These are phyloP conservation scores for Tagetes patula DNA, from an alignment of 129 eudicot genomes.

Conservation along the genomic window DNA sequence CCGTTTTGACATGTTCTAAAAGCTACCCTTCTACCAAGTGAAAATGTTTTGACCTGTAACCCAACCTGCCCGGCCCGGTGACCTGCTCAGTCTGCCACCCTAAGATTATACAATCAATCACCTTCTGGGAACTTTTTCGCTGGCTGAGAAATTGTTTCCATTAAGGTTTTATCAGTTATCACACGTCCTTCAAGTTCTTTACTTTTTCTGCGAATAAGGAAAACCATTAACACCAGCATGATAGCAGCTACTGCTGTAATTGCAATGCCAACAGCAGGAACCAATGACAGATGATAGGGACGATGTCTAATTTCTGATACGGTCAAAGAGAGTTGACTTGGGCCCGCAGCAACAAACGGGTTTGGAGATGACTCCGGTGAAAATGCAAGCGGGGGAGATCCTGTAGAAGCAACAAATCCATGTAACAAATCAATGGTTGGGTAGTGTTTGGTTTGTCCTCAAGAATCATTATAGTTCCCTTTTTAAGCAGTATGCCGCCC, in stretches of 20 bases:
- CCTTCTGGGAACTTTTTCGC: constrained; percentile 68
- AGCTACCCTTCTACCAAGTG: background rate
- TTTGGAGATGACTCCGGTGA: constrained; percentile 63
- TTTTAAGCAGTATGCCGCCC: background rate
- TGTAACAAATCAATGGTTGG: constrained; percentile 1
- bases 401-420: constrained; percentile 37
- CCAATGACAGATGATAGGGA: constrained; percentile 56
- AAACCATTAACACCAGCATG: constrained; percentile 55
- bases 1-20: background rate
- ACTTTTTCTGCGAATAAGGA: constrained; percentile 71
- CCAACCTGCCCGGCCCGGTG: background rate
- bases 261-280: constrained; percentile 67
- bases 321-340: constrained; percentile 61
- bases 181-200: constrained; percentile 57
- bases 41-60: constrained; percentile 1
- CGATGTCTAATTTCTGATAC: constrained; percentile 43
- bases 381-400: constrained; percentile 34
- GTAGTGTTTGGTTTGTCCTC: background rate
- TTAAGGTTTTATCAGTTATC: constrained; percentile 34
- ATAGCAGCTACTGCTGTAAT: constrained; percentile 57
- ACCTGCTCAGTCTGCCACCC: background rate
- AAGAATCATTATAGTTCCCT: background rate
- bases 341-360: constrained; percentile 63
- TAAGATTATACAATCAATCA: constrained; percentile 13
- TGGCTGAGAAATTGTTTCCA: constrained; percentile 51